phyloP scores from a whole-genome alignment of 2,329 filamentous ascomycete species.

The Nannizziopsis arthrosporioides region DNA sequence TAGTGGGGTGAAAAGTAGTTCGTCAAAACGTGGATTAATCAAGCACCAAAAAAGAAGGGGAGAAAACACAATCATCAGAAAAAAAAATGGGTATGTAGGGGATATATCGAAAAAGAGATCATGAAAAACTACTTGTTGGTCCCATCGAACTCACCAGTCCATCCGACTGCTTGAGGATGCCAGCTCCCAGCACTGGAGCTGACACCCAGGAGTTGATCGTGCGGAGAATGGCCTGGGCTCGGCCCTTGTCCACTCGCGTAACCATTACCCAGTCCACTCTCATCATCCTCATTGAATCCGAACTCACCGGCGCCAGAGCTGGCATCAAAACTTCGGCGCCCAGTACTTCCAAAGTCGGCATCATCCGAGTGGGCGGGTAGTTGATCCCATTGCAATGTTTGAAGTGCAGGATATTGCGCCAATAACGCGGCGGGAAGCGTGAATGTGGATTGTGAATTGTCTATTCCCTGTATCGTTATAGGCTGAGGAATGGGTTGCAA shows the following conservation, averaged over 20 bases:
- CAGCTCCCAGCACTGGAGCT: conserved; percentile 17
- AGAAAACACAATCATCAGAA: background rate
- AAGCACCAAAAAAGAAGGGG: conserved; percentile 6
- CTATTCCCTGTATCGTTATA: conserved; percentile 50
- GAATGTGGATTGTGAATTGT: conserved; percentile 49
- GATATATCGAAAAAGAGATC: background rate
- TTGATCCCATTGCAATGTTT: conserved; percentile 77
- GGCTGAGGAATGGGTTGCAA: conserved; percentile 46
- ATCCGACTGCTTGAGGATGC: conserved; percentile 7
- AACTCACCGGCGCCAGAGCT: conserved; percentile 33
- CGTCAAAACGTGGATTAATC: conserved; percentile 15
- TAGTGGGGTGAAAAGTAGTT: background rate
- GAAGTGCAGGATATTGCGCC: conserved; percentile 86
- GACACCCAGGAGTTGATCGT: conserved; percentile 19
- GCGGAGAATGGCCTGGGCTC: conserved; percentile 19
- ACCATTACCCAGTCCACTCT: conserved; percentile 27
- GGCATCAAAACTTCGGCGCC: conserved; percentile 38
- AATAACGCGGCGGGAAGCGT: conserved; percentile 75
- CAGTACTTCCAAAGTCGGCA: conserved; percentile 42
- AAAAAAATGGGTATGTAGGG: too few relatives aligned
- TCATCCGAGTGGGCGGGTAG: conserved; percentile 50
- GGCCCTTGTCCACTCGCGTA: conserved; percentile 25
- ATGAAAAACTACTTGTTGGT: conserved; percentile 2
- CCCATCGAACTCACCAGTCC: conserved; percentile 10
- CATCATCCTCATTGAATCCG: conserved; percentile 33